Percentiles rank a stretch among this genome's conserved stretches.
phyloP scores from a whole-genome alignment of 352 stramenopile genomes.

The Phytopythium boreale region DNA sequence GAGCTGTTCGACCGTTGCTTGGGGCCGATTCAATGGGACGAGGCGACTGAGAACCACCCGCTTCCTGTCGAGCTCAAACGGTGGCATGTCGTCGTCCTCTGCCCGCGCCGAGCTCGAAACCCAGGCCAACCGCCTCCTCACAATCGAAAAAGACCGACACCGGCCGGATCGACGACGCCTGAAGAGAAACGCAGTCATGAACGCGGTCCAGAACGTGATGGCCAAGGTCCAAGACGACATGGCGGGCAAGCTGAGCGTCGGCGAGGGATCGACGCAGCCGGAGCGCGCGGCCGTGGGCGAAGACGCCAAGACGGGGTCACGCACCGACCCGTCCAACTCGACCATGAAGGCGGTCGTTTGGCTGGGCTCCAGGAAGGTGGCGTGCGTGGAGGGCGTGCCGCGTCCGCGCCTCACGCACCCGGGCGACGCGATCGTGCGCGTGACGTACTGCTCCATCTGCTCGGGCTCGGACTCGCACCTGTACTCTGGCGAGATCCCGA shows the following conservation, averaged over 20 bases:
- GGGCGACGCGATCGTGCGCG: constrained; percentile 23
- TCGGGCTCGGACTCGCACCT: constrained; percentile 38
- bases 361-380: constrained; percentile 21
- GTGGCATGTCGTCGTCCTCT: background rate
- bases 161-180: background rate
- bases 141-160: background rate
- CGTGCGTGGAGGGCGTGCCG: constrained; percentile 21
- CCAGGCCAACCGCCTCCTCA: background rate
- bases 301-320: background rate
- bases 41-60: too few relatives aligned
- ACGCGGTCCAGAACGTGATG: constrained; percentile 22
- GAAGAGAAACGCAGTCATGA: background rate
- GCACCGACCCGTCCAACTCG: background rate
- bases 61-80: background rate
- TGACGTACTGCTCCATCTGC: constrained; percentile 29
- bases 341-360: constrained; percentile 40
- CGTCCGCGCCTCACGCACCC: constrained; percentile 28
- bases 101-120: background rate
- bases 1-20: background rate
- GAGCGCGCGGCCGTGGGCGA: constrained; percentile 15
- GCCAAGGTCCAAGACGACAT: constrained; percentile 29
- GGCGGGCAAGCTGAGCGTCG: constrained; percentile 27
- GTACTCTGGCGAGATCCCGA: constrained; percentile 34
- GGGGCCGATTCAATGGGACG: too few relatives aligned
- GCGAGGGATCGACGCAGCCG: constrained; percentile 18